Conservation (phyloP, 768 basidiomycete genomes). For the Leccinum disarticulatum region DNA sequence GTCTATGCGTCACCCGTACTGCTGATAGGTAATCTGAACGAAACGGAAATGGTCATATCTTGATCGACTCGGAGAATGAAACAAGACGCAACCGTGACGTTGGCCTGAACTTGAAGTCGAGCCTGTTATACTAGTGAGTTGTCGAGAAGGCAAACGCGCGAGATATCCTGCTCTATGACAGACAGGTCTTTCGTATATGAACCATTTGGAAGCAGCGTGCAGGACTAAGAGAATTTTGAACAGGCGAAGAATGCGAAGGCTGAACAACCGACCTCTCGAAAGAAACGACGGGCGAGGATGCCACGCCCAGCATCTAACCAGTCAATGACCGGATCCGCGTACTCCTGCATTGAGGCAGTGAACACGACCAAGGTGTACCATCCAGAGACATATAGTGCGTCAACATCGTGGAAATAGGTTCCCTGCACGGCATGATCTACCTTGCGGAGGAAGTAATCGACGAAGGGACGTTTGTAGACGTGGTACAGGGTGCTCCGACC, state of each 20-base stretch:
- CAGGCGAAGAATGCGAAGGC: not conserved
- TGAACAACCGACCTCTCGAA: conserved; percentile 73
- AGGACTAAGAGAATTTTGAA: conserved; percentile 56
- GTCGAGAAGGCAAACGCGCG: conserved; percentile 93
- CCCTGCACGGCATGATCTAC: conserved; percentile 40
- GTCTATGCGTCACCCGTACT: too few relatives aligned
- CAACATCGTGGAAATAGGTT: conserved; percentile 1
- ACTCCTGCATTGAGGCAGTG: conserved; percentile 99
- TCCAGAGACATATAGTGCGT: conserved; percentile 73
- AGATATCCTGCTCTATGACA: conserved; percentile 84
- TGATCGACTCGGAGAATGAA: too few relatives aligned
- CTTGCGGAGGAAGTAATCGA: conserved; percentile 91
- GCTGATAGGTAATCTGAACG: too few relatives aligned
- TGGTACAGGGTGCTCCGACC: conserved; percentile 92
- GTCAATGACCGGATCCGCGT: conserved; percentile 99
- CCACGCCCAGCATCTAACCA: conserved; percentile 97
- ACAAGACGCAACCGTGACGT: too few relatives aligned
- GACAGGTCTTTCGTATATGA: conserved; percentile 93
- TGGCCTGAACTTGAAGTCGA: too few relatives aligned
- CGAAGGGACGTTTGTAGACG: conserved; percentile 97
- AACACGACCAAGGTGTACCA: conserved; percentile 99
- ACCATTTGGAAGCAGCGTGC: conserved; percentile 88
- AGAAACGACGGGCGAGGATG: conserved; percentile 83
- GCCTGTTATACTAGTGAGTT: conserved; percentile 96
- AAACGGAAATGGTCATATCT: too few relatives aligned